Conservation (phyloP, 768 basidiomycete genomes). For the Dacryopinax spathularia region DNA sequence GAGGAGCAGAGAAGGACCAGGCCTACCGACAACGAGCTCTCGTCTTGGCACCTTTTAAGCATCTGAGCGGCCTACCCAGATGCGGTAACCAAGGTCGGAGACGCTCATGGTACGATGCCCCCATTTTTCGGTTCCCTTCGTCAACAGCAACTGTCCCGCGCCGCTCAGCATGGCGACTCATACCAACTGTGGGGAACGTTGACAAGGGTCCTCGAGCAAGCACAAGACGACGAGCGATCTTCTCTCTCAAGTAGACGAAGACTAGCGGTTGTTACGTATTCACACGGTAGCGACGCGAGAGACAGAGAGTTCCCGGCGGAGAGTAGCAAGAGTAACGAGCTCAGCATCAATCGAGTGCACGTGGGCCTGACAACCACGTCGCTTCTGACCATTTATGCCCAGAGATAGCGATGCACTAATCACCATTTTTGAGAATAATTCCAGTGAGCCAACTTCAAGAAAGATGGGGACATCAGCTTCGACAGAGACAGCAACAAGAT, state of each 20-base stretch:
- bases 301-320: neutral
- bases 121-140: neutral
- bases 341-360: too few relatives aligned
- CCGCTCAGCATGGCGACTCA: neutral
- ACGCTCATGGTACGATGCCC: neutral
- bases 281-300: neutral
- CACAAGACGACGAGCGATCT: neutral
- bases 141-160: neutral
- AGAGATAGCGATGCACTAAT: too few relatives aligned
- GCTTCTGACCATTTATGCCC: too few relatives aligned
- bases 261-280: neutral
- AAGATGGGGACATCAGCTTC: too few relatives aligned
- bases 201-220: neutral
- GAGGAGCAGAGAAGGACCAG: constrained; percentile 2
- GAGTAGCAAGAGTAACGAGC: too few relatives aligned
- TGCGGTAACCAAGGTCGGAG: neutral
- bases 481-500: too few relatives aligned
- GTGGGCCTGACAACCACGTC: too few relatives aligned
- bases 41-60: neutral
- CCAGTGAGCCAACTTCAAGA: too few relatives aligned
- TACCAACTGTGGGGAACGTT: constrained; percentile 3
- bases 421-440: too few relatives aligned
- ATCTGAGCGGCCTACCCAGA: neutral
- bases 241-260: neutral
- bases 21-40: neutral